Evolutionary conservation across 2,329 filamentous ascomycete genomes (phyloP), one percentile per base, ranked within the genome.

Genomic region (Dactylellina drechsleri): DNA sequence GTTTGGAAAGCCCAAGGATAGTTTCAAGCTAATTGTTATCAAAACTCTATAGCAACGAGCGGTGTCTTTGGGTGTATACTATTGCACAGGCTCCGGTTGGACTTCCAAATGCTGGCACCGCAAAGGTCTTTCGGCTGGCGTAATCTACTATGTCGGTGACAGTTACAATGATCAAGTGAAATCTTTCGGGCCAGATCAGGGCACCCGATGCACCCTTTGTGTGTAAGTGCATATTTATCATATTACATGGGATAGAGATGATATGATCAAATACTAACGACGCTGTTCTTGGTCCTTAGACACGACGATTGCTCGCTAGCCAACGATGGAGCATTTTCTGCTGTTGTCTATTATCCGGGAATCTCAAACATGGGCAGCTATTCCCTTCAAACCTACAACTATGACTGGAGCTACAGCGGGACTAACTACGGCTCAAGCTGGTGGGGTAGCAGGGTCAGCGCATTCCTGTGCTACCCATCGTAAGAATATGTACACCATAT

Each of bases 181-280:
- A 36, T 67, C 70, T 5, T 66, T 74, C 50, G 64, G 70, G 5
- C 70, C 70, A 23, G 70, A 74, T 16, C 43, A 59, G 13, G 70
- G 70, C 15, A 67, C 62, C n/a, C 58, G 64, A 28, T 74, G 70
- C 31, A 58, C 62, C 6, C 45, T 74, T 15, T 74, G 70, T 52
- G 50, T 74, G 70, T 74, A 26, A 67, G 70, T 31, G 12, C 45
- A 50, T 8, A n/a, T 50, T 2, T 18, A 50, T 23, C 23, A 23
- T 2, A 23, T 2, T 23, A 23, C 4, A 23, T 23, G 4, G 23
- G 23, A 23, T 43, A 23, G 23, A 23, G 23, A 23, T 23, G 4
- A 23, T 23, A 23, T 43, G 40, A 12, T 5, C 40, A 8, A 36
- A 36, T 36, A 5, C 31, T 36, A 7, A 36, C 31, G 1, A 36